Evolutionary conservation across 2,329 filamentous ascomycete genomes (phyloP).

Genomic region (Aspergillus pseudonomiae): DNA sequence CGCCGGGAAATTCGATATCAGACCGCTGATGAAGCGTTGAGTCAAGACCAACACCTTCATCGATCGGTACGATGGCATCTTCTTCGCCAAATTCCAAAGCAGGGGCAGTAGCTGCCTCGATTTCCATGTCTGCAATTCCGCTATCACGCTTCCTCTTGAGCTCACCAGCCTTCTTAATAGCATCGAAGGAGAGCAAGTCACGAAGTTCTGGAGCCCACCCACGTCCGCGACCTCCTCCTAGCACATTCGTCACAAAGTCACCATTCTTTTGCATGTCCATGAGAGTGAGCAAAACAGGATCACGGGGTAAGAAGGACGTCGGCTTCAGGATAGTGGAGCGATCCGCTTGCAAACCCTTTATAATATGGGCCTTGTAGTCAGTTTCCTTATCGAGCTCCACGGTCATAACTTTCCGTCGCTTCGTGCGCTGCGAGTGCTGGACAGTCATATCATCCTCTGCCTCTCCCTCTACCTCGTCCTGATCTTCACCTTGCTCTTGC

Average conservation of each 20-base stretch:
- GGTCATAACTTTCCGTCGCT: slow-evolving; percentile 70
- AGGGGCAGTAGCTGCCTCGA: slow-evolving; percentile 67
- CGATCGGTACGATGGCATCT: slow-evolving; percentile 55
- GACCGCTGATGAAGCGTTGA: slow-evolving; percentile 52
- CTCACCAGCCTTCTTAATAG: slow-evolving; percentile 74
- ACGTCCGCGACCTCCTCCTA: slow-evolving; percentile 76
- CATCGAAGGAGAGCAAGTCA: slow-evolving; percentile 85
- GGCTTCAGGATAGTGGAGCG: slow-evolving; percentile 83
- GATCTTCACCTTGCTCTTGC: slow-evolving; percentile 47
- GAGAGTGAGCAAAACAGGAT: slow-evolving; percentile 82
- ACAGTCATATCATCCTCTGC: slow-evolving; percentile 55
- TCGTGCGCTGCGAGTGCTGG: slow-evolving; percentile 71
- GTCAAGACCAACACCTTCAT: slow-evolving; percentile 57
- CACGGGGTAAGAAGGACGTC: slow-evolving; percentile 79
- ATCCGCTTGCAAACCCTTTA: slow-evolving; percentile 84
- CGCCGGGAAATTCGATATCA: slow-evolving; percentile 69
- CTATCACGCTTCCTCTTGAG: slow-evolving; percentile 93
- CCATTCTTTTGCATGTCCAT: slow-evolving; percentile 92
- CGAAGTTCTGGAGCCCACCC: slow-evolving; percentile 91
- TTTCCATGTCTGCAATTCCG: slow-evolving; percentile 78
- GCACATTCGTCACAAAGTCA: slow-evolving; percentile 83
- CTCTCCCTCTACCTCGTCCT: slow-evolving; percentile 54
- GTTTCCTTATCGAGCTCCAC: slow-evolving; percentile 81
- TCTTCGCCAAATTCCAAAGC: slow-evolving; percentile 65
- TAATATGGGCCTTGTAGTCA: slow-evolving; percentile 72